phyloP scores from a whole-genome alignment of 2,329 filamentous ascomycete species.

The Cladophialophora immunda region DNA sequence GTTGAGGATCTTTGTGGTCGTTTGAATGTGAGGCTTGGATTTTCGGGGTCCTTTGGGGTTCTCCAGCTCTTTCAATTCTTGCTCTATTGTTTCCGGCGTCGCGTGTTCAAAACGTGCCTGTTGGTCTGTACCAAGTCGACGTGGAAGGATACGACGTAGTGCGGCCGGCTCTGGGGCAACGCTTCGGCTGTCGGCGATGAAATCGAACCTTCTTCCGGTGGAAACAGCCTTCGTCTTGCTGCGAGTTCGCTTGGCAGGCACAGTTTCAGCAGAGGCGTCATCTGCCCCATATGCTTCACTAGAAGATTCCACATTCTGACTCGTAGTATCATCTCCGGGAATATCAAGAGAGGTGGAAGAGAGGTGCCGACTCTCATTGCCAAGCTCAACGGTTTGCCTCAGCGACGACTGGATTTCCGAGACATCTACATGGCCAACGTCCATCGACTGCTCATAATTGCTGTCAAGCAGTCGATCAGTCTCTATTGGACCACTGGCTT shows the following conservation, averaged over 20 bases:
- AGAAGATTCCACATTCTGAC: too few species aligned
- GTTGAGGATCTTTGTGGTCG: conserved; percentile 24
- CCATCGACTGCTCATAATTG: neutral
- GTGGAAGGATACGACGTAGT: conserved; percentile 15
- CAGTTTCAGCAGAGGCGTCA: conserved; percentile 7
- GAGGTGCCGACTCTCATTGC: conserved; percentile 25
- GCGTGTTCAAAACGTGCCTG: conserved; percentile 8
- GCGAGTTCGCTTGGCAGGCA: conserved; percentile 13
- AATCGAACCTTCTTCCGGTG: conserved; percentile 4
- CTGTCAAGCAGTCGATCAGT: neutral
- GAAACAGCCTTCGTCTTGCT: conserved; percentile 12
- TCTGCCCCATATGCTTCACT: conserved; percentile 1
- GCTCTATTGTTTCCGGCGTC: conserved; percentile 22
- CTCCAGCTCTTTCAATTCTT: conserved; percentile 7
- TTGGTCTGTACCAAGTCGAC: conserved; percentile 4
- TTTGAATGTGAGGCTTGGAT: conserved; percentile 20
- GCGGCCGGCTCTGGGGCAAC: conserved; percentile 28
- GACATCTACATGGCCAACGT: neutral
- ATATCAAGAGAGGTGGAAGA: neutral
- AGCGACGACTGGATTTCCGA: conserved; percentile 4
- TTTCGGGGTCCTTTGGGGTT: conserved; percentile 13
- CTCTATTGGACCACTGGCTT: neutral
- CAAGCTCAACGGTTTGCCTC: conserved; percentile 30
- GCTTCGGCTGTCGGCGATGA: conserved; percentile 17
- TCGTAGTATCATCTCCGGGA: neutral